Conservation (phyloP, 495 filamentous ascomycete species). For the Tuber microsphaerosporum region DNA sequence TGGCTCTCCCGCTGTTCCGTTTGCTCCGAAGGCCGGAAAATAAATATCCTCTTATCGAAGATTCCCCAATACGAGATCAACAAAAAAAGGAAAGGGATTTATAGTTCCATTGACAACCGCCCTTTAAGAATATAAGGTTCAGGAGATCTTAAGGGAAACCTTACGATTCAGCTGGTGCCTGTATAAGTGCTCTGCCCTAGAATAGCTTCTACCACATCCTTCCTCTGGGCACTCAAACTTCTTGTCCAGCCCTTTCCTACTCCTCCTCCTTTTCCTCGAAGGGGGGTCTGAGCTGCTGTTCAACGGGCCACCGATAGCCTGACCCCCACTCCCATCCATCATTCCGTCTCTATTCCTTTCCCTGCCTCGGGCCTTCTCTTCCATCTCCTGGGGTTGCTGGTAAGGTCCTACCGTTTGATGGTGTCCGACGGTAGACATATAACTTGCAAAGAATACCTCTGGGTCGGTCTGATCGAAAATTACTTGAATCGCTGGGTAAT, state of each 20-base stretch:
- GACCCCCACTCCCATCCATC: constrained; percentile 38
- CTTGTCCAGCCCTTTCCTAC: constrained; percentile 83
- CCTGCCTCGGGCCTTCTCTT: constrained; percentile 37
- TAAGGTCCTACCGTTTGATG: constrained; percentile 31
- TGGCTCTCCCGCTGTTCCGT: neutral
- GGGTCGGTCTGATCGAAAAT: constrained; percentile 22
- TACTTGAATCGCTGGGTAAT: constrained; percentile 26
- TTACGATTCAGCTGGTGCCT: constrained; percentile 93
- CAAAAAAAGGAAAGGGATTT: constrained; percentile 10
- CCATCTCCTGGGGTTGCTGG: constrained; percentile 31
- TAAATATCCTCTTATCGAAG: neutral
- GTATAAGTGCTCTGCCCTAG: constrained; percentile 92
- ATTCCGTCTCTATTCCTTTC: constrained; percentile 41
- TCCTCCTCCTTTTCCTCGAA: constrained; percentile 65
- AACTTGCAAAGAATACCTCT: constrained; percentile 23
- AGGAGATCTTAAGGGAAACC: constrained; percentile 31
- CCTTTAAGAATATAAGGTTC: neutral
- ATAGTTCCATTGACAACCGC: neutral
- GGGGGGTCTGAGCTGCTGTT: constrained; percentile 31
- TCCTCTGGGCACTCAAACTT: constrained; percentile 89
- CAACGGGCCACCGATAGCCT: constrained; percentile 43
- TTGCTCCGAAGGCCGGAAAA: neutral
- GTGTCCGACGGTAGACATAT: constrained; percentile 28
- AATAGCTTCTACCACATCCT: constrained; percentile 92
- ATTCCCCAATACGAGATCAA: constrained; percentile 12